phyloP scores from a whole-genome alignment of 2,329 filamentous ascomycete genomes.

The Fusarium floridanum region DNA sequence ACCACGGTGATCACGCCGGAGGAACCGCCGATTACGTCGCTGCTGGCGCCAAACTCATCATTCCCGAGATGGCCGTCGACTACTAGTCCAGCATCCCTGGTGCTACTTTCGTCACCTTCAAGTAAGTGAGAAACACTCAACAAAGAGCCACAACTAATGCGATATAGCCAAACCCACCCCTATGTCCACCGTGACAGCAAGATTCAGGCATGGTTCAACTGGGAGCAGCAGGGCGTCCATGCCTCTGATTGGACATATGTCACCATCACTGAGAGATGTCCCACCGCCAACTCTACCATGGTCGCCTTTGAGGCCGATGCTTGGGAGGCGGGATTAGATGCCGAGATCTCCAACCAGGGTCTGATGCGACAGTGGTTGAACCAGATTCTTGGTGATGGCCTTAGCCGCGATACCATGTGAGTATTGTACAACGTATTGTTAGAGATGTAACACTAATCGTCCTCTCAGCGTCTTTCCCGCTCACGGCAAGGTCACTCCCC shows the following conservation, averaged over 20 bases:
- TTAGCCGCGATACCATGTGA: slow-evolving; percentile 9
- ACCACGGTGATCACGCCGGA: slow-evolving; percentile 16
- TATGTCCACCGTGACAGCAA: slow-evolving; percentile 15
- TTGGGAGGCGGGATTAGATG: slow-evolving; percentile 11
- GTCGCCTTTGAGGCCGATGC: slow-evolving; percentile 17
- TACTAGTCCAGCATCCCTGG: slow-evolving; percentile 19
- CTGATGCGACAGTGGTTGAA: slow-evolving; percentile 21
- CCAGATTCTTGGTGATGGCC: slow-evolving; percentile 1
- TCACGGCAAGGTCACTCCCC: slow-evolving; percentile 6
- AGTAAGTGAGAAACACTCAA: neutral
- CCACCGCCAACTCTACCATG: neutral
- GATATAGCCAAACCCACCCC: neutral
- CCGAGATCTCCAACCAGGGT: slow-evolving; percentile 7
- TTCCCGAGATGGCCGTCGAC: slow-evolving; percentile 10
- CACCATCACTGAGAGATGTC: slow-evolving; percentile 5
- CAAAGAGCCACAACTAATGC: neutral
- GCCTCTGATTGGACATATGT: slow-evolving; percentile 17
- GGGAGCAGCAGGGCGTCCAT: slow-evolving; percentile 14
- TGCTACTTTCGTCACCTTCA: slow-evolving; percentile 11
- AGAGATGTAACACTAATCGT: neutral
- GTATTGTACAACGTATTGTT: neutral
- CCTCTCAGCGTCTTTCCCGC: slow-evolving; percentile 1
- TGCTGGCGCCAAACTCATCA: slow-evolving; percentile 14
- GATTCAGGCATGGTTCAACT: slow-evolving; percentile 20
- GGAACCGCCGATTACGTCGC: slow-evolving; percentile 15